These are phyloP conservation scores for Effrenium voratum DNA, from an alignment of 73 alveolate species.

Conservation along the genomic window DNA sequence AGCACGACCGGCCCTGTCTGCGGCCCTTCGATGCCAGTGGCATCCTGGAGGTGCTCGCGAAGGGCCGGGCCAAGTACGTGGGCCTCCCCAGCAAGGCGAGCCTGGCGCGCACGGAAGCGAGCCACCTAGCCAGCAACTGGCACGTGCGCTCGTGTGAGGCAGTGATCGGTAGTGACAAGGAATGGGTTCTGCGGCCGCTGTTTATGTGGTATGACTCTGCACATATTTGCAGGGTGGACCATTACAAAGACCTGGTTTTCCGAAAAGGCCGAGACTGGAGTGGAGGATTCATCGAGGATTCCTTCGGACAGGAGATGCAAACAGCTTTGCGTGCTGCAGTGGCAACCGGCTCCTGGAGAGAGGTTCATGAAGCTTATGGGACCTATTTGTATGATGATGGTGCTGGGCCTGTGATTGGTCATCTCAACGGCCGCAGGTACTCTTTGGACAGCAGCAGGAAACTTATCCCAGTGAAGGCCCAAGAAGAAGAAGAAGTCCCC, in stretches of 20 bases:
- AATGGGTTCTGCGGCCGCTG: constrained; percentile 55
- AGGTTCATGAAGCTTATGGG: constrained; percentile 47
- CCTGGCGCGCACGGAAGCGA: constrained; percentile 8
- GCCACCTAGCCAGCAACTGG: constrained; percentile 35
- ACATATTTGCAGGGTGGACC: constrained; percentile 58
- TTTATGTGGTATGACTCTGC: constrained; percentile 83
- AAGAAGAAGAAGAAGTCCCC: too few relatives aligned
- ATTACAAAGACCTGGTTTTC: constrained; percentile 63
- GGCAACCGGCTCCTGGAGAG: not conserved
- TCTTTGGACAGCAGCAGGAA: too few relatives aligned
- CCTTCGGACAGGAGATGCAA: constrained; percentile 53
- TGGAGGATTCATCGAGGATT: constrained; percentile 69
- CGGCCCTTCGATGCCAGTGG: constrained; percentile 40
- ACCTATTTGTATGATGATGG: constrained; percentile 74
- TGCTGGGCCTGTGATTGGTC: constrained; percentile 69
- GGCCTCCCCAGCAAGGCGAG: constrained; percentile 21
- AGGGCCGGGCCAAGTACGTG: not conserved
- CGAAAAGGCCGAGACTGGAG: constrained; percentile 81
- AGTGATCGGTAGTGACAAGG: too few relatives aligned
- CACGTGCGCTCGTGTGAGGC: not conserved
- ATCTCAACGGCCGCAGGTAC: constrained; percentile 76
- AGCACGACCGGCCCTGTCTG: constrained; percentile 82
- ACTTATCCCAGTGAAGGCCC: too few relatives aligned
- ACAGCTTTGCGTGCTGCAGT: not conserved
- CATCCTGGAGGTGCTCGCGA: not conserved